Conservation (phyloP, 805 yeast genomes). For the Ogataea nitratoaversa region DNA sequence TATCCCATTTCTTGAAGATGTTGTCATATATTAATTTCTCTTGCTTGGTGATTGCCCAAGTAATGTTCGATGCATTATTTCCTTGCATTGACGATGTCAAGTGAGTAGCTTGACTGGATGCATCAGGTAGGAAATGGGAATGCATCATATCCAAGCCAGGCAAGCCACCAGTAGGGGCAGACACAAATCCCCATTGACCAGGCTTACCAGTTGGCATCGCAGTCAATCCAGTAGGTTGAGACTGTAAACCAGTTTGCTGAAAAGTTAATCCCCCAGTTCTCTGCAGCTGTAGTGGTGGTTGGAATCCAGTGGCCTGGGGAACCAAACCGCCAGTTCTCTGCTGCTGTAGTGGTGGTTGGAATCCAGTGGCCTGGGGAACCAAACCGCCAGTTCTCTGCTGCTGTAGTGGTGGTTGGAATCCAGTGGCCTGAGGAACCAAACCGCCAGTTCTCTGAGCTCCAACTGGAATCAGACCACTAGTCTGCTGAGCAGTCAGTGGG, state of each 20-base stretch:
- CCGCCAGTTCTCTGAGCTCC: constrained; percentile 54
- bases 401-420: constrained; percentile 36
- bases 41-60: constrained; percentile 82
- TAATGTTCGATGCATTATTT: constrained; percentile 44
- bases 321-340: constrained; percentile 30
- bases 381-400: constrained; percentile 34
- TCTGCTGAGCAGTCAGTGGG: constrained; percentile 66
- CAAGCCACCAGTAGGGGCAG: constrained; percentile 63
- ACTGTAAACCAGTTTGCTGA: constrained; percentile 30
- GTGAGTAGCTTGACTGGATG: constrained; percentile 25
- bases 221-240: constrained; percentile 44
- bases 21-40: constrained; percentile 84
- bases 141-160: constrained; percentile 68
- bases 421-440: constrained; percentile 37
- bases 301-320: constrained; percentile 38
- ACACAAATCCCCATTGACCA: constrained; percentile 77
- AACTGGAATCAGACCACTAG: constrained; percentile 46
- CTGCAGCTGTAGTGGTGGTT: constrained; percentile 37
- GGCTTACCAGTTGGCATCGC: constrained; percentile 60
- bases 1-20: constrained; percentile 86
- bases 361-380: constrained; percentile 19
- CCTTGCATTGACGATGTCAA: constrained; percentile 31
- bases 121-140: constrained; percentile 61
- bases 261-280: constrained; percentile 28
- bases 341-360: constrained; percentile 32